These are phyloP conservation scores for Penicillium brevicompactum DNA, from an alignment of 2,329 filamentous ascomycete genomes.

Conservation along the genomic window DNA sequence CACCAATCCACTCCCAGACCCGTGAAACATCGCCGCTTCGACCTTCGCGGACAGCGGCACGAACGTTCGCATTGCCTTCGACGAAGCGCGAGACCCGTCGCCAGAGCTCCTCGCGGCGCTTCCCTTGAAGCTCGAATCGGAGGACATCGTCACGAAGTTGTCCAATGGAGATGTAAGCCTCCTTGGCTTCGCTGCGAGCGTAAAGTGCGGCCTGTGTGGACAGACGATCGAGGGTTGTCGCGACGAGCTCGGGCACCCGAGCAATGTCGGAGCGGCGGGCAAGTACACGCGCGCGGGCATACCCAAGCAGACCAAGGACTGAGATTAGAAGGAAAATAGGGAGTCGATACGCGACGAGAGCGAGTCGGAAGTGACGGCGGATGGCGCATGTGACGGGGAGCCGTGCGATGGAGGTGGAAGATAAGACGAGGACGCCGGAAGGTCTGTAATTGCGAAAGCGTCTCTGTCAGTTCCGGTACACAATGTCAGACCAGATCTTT, in stretches of 20 bases:
- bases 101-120: slow-evolving; percentile 81
- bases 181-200: slow-evolving; percentile 64
- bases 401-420: slow-evolving; percentile 86
- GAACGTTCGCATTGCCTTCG: slow-evolving; percentile 90
- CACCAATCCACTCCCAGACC: slow-evolving; percentile 71
- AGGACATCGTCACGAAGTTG: slow-evolving; percentile 92
- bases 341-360: slow-evolving; percentile 54
- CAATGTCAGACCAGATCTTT: slow-evolving; percentile 53
- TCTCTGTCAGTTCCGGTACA: slow-evolving; percentile 77
- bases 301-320: slow-evolving; percentile 56
- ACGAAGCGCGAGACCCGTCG: slow-evolving; percentile 78
- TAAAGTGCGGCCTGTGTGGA: slow-evolving; percentile 83
- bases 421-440: slow-evolving; percentile 68
- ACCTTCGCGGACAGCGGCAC: slow-evolving; percentile 70
- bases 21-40: slow-evolving; percentile 60
- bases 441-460: slow-evolving; percentile 72
- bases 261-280: slow-evolving; percentile 66
- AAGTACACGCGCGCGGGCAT: slow-evolving; percentile 65
- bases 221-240: slow-evolving; percentile 79
- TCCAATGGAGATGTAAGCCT: slow-evolving; percentile 81
- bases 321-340: slow-evolving; percentile 51
- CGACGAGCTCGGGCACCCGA: slow-evolving; percentile 79
- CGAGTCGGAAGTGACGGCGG: slow-evolving; percentile 50
- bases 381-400: slow-evolving; percentile 70
- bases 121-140: slow-evolving; percentile 74